phyloP scores from a whole-genome alignment of 495 filamentous ascomycete species.

The Podospora fimiseda region DNA sequence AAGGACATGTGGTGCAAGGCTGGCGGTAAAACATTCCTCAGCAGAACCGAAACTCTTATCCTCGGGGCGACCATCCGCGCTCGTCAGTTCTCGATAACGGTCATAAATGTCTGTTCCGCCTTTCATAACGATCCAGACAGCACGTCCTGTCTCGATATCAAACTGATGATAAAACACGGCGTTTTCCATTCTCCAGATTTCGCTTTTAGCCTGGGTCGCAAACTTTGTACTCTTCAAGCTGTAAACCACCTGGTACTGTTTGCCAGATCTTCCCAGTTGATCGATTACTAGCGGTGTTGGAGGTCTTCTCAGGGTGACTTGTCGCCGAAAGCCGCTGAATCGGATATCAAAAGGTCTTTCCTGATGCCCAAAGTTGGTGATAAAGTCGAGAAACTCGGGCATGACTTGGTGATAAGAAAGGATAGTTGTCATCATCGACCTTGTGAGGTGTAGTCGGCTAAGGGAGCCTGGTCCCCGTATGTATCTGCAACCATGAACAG shows the following conservation, averaged over 20 bases:
- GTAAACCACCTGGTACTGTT: slow-evolving; percentile 34
- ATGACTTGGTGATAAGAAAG: slow-evolving; percentile 42
- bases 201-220: too few relatives aligned
- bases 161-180: slow-evolving; percentile 41
- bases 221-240: slow-evolving; percentile 33
- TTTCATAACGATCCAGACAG: slow-evolving; percentile 36
- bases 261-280: slow-evolving; percentile 33
- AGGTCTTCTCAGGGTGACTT: slow-evolving; percentile 18
- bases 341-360: slow-evolving; percentile 12
- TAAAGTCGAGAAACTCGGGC: slow-evolving; percentile 38
- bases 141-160: slow-evolving; percentile 32
- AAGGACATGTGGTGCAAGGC: slow-evolving; percentile 29
- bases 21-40: slow-evolving; percentile 27
- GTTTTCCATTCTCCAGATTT: background rate
- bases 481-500: slow-evolving; percentile 14
- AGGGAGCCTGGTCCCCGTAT: slow-evolving; percentile 18
- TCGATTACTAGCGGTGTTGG: slow-evolving; percentile 16
- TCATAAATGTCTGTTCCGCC: slow-evolving; percentile 28
- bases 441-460: slow-evolving; percentile 20
- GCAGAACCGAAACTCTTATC: slow-evolving; percentile 20
- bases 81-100: slow-evolving; percentile 29
- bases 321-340: slow-evolving; percentile 24
- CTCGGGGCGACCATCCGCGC: slow-evolving; percentile 21
- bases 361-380: slow-evolving; percentile 33
- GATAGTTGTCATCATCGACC: slow-evolving; percentile 28